A percentile compares a stretch with the other conserved stretches of the same genome.
phyloP scores from a whole-genome alignment of 2,329 filamentous ascomycete genomes.

The Didymella segeticola region DNA sequence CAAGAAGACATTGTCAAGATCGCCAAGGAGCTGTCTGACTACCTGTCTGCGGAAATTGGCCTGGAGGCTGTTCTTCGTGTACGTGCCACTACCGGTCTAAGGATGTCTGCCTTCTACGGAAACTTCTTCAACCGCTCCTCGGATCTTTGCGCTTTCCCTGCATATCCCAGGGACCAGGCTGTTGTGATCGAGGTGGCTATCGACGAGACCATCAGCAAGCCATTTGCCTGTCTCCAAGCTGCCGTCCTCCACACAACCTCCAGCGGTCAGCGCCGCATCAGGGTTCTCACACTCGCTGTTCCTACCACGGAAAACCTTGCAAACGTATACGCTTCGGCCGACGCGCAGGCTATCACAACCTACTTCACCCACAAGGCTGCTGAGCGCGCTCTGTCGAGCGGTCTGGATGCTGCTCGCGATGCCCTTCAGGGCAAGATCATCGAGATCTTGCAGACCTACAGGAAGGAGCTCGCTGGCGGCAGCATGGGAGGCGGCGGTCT shows the following conservation, averaged over 20 bases:
- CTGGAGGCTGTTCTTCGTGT: constrained; percentile 95
- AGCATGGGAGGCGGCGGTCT: constrained; percentile 92
- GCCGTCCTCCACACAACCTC: constrained; percentile 97
- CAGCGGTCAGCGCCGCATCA: constrained; percentile 93
- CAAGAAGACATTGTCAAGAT: constrained; percentile 98
- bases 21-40: constrained; percentile 94
- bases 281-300: constrained; percentile 90
- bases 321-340: constrained; percentile 91
- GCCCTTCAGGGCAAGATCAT: constrained; percentile 89
- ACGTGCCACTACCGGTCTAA: constrained; percentile 88
- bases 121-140: constrained; percentile 99
- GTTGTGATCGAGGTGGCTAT: constrained; percentile 99
- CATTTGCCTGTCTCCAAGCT: constrained; percentile 81
- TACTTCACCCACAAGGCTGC: constrained; percentile 99
- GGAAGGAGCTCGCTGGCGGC: constrained; percentile 93
- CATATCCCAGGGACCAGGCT: constrained; percentile 95
- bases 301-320: constrained; percentile 91
- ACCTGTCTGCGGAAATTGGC: constrained; percentile 94
- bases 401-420: constrained; percentile 89
- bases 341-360: constrained; percentile 89
- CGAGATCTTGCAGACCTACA: constrained; percentile 92
- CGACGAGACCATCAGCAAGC: constrained; percentile 91
- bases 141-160: constrained; percentile 96
- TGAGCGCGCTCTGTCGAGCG: constrained; percentile 82
- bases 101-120: constrained; percentile 98